phyloP scores from a whole-genome alignment of 1,284 basidiomycete genomes.

The Rhodotorula sp. region DNA sequence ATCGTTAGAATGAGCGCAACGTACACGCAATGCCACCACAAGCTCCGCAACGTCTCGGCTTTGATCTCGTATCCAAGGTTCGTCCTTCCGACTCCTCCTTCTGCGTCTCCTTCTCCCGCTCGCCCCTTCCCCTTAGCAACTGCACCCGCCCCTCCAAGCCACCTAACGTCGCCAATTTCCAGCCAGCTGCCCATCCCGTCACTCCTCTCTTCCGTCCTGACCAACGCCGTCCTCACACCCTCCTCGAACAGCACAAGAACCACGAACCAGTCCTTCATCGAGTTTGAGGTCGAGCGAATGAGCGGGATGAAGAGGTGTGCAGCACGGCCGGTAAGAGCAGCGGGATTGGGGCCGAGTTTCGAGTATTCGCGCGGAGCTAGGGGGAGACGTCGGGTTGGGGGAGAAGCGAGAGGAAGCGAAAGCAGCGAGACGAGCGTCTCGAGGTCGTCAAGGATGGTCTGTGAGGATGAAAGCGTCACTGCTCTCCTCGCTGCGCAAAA shows the following conservation, averaged over 20 bases:
- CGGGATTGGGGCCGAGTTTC: constrained; percentile 23
- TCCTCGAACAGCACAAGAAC: constrained; percentile 26
- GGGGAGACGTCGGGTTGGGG: constrained; percentile 17
- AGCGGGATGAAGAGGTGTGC: constrained; percentile 29
- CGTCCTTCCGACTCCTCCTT: neutral
- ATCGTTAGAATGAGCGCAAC: constrained; percentile 35
- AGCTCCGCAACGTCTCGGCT: constrained; percentile 61
- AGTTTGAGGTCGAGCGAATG: neutral
- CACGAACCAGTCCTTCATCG: constrained; percentile 17
- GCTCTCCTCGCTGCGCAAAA: neutral
- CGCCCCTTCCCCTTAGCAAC: neutral
- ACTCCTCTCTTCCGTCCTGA: constrained; percentile 14
- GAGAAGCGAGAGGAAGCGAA: constrained; percentile 12
- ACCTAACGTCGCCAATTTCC: constrained; percentile 70
- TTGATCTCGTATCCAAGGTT: constrained; percentile 51
- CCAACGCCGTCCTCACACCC: constrained; percentile 29
- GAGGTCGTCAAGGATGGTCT: constrained; percentile 39
- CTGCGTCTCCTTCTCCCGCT: constrained; percentile 48
- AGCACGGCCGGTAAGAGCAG: neutral
- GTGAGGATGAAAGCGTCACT: neutral
- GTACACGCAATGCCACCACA: constrained; percentile 78
- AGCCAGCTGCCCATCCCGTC: constrained; percentile 47
- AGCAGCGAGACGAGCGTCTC: constrained; percentile 22
- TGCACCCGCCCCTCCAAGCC: constrained; percentile 60
- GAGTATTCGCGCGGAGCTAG: constrained; percentile 23